Conservation (phyloP, 2,329 filamentous ascomycete genomes). For the Aspergillus eucalypticola region DNA sequence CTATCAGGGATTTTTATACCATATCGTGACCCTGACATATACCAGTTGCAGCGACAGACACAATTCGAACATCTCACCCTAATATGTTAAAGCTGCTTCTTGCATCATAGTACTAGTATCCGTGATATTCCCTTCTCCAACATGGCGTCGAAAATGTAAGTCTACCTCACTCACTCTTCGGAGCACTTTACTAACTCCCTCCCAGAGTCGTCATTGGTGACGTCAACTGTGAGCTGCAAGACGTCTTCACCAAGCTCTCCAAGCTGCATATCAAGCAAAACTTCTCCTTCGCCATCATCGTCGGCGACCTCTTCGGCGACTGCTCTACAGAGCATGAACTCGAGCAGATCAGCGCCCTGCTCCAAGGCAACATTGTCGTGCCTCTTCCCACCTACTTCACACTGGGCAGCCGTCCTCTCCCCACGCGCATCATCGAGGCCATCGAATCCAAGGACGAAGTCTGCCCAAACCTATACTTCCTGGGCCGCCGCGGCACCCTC, state of each 20-base stretch:
- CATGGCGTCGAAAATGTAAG: constrained; percentile 62
- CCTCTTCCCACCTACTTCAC: constrained; percentile 90
- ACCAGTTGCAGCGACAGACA: background rate
- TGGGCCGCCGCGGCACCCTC: constrained; percentile 81
- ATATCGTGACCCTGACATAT: background rate
- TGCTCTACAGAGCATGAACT: constrained; percentile 52
- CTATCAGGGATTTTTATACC: no score
- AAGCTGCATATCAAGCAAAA: constrained; percentile 81
- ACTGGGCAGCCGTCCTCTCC: constrained; percentile 72
- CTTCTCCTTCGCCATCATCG: constrained; percentile 82
- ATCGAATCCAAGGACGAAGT: constrained; percentile 72
- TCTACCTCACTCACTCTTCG: constrained; percentile 3
- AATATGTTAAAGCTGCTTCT: constrained; percentile 8
- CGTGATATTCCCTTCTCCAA: constrained; percentile 5
- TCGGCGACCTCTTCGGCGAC: constrained; percentile 76
- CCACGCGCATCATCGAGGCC: constrained; percentile 68
- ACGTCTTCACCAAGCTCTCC: constrained; percentile 77
- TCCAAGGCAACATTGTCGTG: constrained; percentile 71
- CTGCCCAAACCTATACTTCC: constrained; percentile 85
- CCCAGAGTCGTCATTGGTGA: constrained; percentile 72
- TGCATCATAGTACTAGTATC: constrained; percentile 16
- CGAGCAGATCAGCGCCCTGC: constrained; percentile 63
- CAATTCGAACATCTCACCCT: background rate
- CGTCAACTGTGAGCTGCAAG: constrained; percentile 74
- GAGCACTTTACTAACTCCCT: constrained; percentile 17